Conservation (phyloP, 2,329 filamentous ascomycete genomes). For the Talaromyces sp. region DNA sequence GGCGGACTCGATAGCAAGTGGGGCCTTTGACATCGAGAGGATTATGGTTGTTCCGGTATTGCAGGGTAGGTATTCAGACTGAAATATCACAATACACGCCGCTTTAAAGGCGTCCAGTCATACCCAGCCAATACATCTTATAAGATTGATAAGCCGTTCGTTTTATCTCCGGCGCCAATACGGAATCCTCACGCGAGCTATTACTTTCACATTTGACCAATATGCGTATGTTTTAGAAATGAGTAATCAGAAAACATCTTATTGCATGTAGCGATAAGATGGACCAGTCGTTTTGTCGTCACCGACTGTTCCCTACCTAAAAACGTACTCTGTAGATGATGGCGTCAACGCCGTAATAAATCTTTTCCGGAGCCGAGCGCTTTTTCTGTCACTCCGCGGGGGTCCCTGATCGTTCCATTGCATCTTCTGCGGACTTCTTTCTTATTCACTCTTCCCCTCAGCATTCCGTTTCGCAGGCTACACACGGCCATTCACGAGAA, state of each 20-base stretch:
- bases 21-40: neutral
- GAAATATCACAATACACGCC: neutral
- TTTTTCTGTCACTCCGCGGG: slow-evolving; percentile 5
- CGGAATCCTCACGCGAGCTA: neutral
- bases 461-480: neutral
- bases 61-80: neutral
- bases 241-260: neutral
- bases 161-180: neutral
- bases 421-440: neutral
- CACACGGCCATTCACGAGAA: neutral
- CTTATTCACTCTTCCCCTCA: neutral
- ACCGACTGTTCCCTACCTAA: neutral
- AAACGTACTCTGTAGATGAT: slow-evolving; percentile 7
- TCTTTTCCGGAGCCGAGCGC: slow-evolving; percentile 17
- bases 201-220: neutral
- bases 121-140: slow-evolving; percentile 11
- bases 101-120: neutral
- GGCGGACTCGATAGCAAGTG: neutral
- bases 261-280: neutral
- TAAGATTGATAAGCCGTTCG: slow-evolving; percentile 15
- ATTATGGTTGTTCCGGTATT: neutral
- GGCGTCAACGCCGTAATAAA: slow-evolving; percentile 20
- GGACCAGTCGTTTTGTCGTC: neutral
- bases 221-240: neutral
- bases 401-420: neutral